These are phyloP conservation scores for Jamesozyma piceae DNA, from an alignment of 805 yeast genomes.

Conservation along the genomic window DNA sequence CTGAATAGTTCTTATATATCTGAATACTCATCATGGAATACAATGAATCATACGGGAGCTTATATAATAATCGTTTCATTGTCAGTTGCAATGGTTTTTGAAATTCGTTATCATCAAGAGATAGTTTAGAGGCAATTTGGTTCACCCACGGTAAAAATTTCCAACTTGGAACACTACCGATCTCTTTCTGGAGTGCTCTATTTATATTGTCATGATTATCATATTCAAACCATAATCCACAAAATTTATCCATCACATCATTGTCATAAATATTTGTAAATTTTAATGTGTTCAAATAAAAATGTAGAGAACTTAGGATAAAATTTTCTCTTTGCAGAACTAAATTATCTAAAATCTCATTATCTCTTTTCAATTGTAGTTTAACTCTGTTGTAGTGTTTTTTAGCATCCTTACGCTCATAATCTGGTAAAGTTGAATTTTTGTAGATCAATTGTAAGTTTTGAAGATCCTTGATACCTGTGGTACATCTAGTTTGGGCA, in stretches of 20 bases:
- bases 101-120: constrained; percentile 41
- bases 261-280: constrained; percentile 37
- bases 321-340: constrained; percentile 34
- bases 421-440: constrained; percentile 32
- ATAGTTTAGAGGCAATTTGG: constrained; percentile 66
- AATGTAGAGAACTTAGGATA: constrained; percentile 45
- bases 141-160: constrained; percentile 74
- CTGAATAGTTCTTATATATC: constrained; percentile 33
- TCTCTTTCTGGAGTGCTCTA: constrained; percentile 29
- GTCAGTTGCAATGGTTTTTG: constrained; percentile 45
- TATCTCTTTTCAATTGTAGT: constrained; percentile 42
- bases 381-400: constrained; percentile 42
- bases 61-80: constrained; percentile 37
- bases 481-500: constrained; percentile 33
- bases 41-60: constrained; percentile 67
- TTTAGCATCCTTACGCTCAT: constrained; percentile 45
- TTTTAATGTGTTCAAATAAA: constrained; percentile 48
- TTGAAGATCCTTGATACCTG: constrained; percentile 39
- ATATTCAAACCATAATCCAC: constrained; percentile 74
- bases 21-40: constrained; percentile 52
- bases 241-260: constrained; percentile 62
- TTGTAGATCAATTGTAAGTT: constrained; percentile 40
- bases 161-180: constrained; percentile 42
- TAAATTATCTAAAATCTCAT: constrained; percentile 35
- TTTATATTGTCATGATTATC: constrained; percentile 39